Conservation (phyloP, 495 filamentous ascomycete genomes). For the Lentithecium fluviatile region DNA sequence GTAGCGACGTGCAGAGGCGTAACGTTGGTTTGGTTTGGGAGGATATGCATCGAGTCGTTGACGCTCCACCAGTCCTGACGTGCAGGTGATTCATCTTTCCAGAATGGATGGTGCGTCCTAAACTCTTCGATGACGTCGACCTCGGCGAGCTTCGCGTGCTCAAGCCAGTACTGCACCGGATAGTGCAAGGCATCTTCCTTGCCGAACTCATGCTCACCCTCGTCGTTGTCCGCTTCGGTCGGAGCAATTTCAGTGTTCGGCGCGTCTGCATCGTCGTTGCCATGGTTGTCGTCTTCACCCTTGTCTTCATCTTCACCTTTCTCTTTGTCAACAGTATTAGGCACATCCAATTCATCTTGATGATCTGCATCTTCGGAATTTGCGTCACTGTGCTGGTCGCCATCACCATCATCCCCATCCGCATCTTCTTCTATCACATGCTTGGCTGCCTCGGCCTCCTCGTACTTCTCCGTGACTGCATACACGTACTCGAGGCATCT, state of each 20-base stretch:
- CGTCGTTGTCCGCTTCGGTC: not conserved
- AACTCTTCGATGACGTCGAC: constrained; percentile 23
- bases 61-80: constrained; percentile 16
- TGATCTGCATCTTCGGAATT: constrained; percentile 3
- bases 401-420: not conserved
- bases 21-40: constrained; percentile 7
- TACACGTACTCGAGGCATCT: constrained; percentile 20
- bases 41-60: not conserved
- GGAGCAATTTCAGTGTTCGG: not conserved
- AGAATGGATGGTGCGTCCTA: constrained; percentile 5
- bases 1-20: constrained; percentile 13
- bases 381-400: not conserved
- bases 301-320: not conserved
- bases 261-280: not conserved
- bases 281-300: not conserved
- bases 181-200: constrained; percentile 4
- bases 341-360: not conserved
- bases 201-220: not conserved
- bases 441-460: not conserved
- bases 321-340: too few relatives aligned
- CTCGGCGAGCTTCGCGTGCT: constrained; percentile 18
- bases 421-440: not conserved
- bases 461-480: constrained; percentile 5
- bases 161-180: constrained; percentile 25
- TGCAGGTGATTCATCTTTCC: not conserved